Base-by-base conservation (phyloP, 1,284 basidiomycete species). In the Meripilus lineatus region DNA sequence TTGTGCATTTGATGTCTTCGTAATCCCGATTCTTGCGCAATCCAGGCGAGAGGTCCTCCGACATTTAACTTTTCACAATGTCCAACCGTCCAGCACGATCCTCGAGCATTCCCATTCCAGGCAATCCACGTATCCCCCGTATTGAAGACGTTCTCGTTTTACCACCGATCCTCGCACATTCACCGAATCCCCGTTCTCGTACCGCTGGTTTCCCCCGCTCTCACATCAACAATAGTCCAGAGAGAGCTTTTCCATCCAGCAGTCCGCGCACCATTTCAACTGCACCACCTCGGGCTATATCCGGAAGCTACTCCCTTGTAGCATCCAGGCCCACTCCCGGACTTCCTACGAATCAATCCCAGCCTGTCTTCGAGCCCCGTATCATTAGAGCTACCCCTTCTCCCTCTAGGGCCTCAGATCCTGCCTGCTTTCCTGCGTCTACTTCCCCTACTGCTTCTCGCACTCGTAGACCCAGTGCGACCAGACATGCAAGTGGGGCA, bases 61-160 rank as follows among this genome's bases (percentile, higher is more conserved):
- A n/a, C n/a, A n/a, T n/a, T n/a, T n/a, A n/a, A n/a, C n/a, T n/a
- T n/a, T n/a, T n/a, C 5, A 45, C 53, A 50, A 82, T 81, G 77
- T 69, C 69, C 34, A 67, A 66, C 32, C 64, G 77, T 45, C 72
- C 73, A 38, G 66, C 74, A 10, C 75, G 81, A 59, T 77, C 81
- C 0, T 68, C 79, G 18, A 82, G 73, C 55, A 81, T 84, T 55
- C 77, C 81, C 26, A 77, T 82, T 45, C 76, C 77, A 14, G 68
- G 71, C 14, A 66, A 68, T 14, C 68, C 73, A 18, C 67, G 75
- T 22, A 63, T 69, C 46, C 71, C 80, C 46, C 76, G 75, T 49
- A 73, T 84, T 49, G 78, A 87, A 58, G 73, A 73, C 42, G 69
- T 77, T 38, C 75, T 85, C 26, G 69, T 77, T 25, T 76, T 83